Conservation (phyloP, 345 rosid species). For the Microcos paniculata region DNA sequence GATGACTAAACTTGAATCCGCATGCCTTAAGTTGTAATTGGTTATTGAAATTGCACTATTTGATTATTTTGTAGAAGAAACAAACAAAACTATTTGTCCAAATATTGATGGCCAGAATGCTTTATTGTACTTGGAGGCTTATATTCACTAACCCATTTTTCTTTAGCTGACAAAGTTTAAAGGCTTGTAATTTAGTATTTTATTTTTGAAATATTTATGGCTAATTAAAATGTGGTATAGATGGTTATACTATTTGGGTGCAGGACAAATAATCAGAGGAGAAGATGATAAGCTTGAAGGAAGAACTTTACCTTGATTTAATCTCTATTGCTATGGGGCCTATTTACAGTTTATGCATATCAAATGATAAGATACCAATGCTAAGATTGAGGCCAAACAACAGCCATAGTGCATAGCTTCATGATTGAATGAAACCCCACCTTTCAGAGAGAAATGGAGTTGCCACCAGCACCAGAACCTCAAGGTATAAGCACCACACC, state of each 20-base stretch:
- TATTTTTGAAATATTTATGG: background rate
- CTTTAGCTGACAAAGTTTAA: background rate
- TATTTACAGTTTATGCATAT: background rate
- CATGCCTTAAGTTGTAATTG: no score
- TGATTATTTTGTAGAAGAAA: background rate
- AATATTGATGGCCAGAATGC: no score
- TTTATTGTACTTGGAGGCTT: background rate
- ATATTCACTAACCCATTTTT: background rate
- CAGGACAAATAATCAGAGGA: no score
- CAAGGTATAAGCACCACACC: background rate
- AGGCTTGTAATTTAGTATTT: background rate
- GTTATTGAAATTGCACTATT: no score
- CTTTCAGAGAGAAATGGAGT: background rate
- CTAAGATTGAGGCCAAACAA: conserved; percentile 1
- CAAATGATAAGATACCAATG: background rate
- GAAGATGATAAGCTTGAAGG: background rate
- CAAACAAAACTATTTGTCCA: background rate
- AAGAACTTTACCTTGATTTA: background rate
- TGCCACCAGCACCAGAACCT: conserved; percentile 3
- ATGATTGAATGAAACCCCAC: conserved; percentile 13
- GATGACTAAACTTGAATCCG: no score
- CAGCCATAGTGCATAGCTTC: background rate
- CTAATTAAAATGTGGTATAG: background rate
- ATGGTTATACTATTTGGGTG: background rate
- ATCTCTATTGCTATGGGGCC: background rate